Conservation (phyloP, 2,329 filamentous ascomycete species). For the Scedosporium boydii region DNA sequence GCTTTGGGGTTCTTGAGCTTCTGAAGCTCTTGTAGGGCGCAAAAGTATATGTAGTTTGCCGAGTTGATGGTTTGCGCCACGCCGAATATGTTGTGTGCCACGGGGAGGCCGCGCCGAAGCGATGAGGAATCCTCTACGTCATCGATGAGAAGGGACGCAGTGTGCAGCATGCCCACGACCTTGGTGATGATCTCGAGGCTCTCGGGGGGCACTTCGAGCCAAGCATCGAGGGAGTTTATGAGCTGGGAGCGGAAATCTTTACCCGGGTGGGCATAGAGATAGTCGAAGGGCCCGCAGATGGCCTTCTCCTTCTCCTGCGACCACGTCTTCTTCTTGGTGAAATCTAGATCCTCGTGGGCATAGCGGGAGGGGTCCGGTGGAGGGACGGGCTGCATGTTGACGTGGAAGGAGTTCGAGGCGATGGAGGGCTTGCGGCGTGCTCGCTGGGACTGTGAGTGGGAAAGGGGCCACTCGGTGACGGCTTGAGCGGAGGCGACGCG, state of each 20-base stretch:
- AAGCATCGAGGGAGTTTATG: slow-evolving; percentile 72
- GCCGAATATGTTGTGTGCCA: slow-evolving; percentile 78
- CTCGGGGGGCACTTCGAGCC: slow-evolving; percentile 63
- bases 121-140: slow-evolving; percentile 78
- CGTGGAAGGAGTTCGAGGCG: slow-evolving; percentile 19
- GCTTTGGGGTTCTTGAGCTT: slow-evolving; percentile 58
- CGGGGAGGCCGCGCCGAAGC: slow-evolving; percentile 69
- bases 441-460: background rate
- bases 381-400: slow-evolving; percentile 27
- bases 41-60: slow-evolving; percentile 83
- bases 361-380: slow-evolving; percentile 42
- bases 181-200: slow-evolving; percentile 66
- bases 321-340: slow-evolving; percentile 48
- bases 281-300: slow-evolving; percentile 69
- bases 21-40: slow-evolving; percentile 64
- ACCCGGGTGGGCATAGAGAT: slow-evolving; percentile 67
- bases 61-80: slow-evolving; percentile 83
- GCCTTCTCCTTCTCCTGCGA: slow-evolving; percentile 67
- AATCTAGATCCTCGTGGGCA: slow-evolving; percentile 45
- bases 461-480: background rate
- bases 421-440: slow-evolving; percentile 5
- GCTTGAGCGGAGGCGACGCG: slow-evolving; percentile 15
- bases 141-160: slow-evolving; percentile 73
- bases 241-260: slow-evolving; percentile 78
- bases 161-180: slow-evolving; percentile 79